Percentiles rank a stretch among this genome's conserved stretches.
These are phyloP conservation scores for Sporodiniella umbellata DNA, from an alignment of 371 early-diverging fungal species.

Conservation along the genomic window DNA sequence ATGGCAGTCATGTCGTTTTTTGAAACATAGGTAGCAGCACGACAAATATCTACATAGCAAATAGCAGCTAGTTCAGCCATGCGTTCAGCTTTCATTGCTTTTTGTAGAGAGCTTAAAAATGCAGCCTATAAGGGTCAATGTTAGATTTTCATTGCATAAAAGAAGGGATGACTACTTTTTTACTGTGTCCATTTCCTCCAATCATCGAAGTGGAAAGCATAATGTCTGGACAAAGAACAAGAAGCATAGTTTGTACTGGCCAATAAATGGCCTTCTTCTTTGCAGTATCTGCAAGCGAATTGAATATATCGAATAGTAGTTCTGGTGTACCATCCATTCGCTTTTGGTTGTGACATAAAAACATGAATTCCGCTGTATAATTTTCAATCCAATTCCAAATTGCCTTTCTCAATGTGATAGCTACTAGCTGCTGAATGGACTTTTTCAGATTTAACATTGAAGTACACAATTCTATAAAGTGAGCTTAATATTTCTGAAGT, in stretches of 20 bases:
- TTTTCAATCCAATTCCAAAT: slow-evolving; percentile 88
- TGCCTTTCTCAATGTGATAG: slow-evolving; percentile 61
- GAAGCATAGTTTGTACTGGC: slow-evolving; percentile 76
- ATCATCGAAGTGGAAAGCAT: slow-evolving; percentile 23
- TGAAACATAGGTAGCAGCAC: slow-evolving; percentile 64
- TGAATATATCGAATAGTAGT: slow-evolving; percentile 70
- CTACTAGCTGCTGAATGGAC: slow-evolving; percentile 58
- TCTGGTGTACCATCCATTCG: slow-evolving; percentile 71
- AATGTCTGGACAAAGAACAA: slow-evolving; percentile 75
- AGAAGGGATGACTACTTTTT: slow-evolving; percentile 23
- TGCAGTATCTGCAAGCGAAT: slow-evolving; percentile 59
- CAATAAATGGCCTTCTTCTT: slow-evolving; percentile 65
- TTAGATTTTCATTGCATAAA: too few species aligned
- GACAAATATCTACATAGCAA: slow-evolving; percentile 75
- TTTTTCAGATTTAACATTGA: slow-evolving; percentile 53
- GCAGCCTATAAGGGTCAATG: too few species aligned
- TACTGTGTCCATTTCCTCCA: slow-evolving; percentile 28
- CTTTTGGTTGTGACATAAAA: slow-evolving; percentile 53
- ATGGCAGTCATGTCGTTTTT: slow-evolving; percentile 56
- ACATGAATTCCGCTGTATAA: slow-evolving; percentile 67
- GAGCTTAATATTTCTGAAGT: neutral
- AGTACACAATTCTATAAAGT: slow-evolving; percentile 48
- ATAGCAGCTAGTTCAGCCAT: slow-evolving; percentile 63
- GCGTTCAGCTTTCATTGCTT: slow-evolving; percentile 50
- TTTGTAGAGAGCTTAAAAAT: slow-evolving; percentile 63